phyloP scores from a whole-genome alignment of 371 early-diverging fungal species.

The Chytridiales sp. region DNA sequence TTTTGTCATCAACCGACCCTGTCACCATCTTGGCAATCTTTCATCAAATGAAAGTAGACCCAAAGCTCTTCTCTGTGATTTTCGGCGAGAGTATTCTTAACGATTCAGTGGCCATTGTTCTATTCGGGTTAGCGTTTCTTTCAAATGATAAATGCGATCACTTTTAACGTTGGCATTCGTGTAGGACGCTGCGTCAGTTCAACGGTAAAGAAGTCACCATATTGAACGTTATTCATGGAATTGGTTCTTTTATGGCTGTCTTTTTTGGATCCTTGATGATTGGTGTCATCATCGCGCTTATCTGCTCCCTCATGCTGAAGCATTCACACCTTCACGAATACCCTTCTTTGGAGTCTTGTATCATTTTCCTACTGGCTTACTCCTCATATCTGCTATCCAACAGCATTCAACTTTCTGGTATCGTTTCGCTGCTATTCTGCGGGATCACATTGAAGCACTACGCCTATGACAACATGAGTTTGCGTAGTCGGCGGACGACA shows the following conservation, averaged over 20 bases:
- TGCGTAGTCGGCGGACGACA: conserved; percentile 71
- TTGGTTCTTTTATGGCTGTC: conserved; percentile 72
- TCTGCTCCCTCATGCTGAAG: conserved; percentile 78
- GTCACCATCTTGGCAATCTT: conserved; percentile 92
- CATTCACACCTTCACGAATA: conserved; percentile 72
- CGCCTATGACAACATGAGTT: conserved; percentile 84
- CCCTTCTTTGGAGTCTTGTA: conserved; percentile 78
- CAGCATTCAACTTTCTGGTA: conserved; percentile 80
- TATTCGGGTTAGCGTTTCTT: conserved; percentile 59
- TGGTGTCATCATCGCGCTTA: conserved; percentile 74
- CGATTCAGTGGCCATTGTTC: conserved; percentile 94
- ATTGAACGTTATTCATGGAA: conserved; percentile 68
- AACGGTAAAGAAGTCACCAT: conserved; percentile 73
- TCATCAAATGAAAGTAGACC: conserved; percentile 87
- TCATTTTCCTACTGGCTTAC: conserved; percentile 82
- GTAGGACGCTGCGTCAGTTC: conserved; percentile 75
- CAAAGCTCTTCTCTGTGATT: conserved; percentile 87
- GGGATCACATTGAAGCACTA: conserved; percentile 89
- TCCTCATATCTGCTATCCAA: conserved; percentile 88
- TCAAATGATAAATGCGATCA: conserved; percentile 32
- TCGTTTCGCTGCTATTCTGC: conserved; percentile 92
- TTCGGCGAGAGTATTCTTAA: conserved; percentile 93
- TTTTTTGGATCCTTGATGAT: conserved; percentile 81
- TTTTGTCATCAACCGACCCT: conserved; percentile 94
- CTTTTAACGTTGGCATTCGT: conserved; percentile 35